Evolutionary conservation across 805 yeast genomes (phyloP).

Genomic region (Isabelozyma heimii): DNA sequence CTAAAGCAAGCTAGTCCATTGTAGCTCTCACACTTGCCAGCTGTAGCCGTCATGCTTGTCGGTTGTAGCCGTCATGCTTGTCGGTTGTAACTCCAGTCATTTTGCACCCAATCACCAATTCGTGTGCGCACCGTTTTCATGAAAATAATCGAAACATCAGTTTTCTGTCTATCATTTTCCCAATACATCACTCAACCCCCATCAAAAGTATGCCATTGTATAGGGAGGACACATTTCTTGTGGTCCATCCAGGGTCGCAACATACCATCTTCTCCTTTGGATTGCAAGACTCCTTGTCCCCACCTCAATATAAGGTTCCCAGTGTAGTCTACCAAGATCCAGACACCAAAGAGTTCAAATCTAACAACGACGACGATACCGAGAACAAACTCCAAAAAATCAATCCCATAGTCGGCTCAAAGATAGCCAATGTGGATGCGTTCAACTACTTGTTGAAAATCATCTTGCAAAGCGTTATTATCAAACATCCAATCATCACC

Average conservation of each 20-base stretch:
- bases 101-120: too few relatives aligned
- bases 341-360: conserved; percentile 33
- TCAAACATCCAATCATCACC: conserved; percentile 42
- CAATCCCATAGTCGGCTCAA: conserved; percentile 63
- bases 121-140: too few relatives aligned
- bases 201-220: conserved; percentile 35
- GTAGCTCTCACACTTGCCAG: too few relatives aligned
- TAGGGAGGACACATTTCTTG: conserved; percentile 44
- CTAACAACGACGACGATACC: conserved; percentile 28
- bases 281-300: conserved; percentile 66
- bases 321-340: conserved; percentile 62
- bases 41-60: too few relatives aligned
- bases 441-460: conserved; percentile 59
- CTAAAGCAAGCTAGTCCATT: too few relatives aligned
- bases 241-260: conserved; percentile 78
- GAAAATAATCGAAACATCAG: too few relatives aligned
- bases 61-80: too few relatives aligned
- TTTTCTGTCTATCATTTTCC: too few relatives aligned
- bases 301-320: conserved; percentile 77
- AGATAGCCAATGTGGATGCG: conserved; percentile 66
- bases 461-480: conserved; percentile 35
- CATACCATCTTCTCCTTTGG: conserved; percentile 79
- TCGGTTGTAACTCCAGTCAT: too few relatives aligned
- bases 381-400: conserved; percentile 35
- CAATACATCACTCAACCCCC: too few relatives aligned